These are phyloP conservation scores for Saturnispora sanitii DNA, from an alignment of 805 yeast species.

Conservation along the genomic window DNA sequence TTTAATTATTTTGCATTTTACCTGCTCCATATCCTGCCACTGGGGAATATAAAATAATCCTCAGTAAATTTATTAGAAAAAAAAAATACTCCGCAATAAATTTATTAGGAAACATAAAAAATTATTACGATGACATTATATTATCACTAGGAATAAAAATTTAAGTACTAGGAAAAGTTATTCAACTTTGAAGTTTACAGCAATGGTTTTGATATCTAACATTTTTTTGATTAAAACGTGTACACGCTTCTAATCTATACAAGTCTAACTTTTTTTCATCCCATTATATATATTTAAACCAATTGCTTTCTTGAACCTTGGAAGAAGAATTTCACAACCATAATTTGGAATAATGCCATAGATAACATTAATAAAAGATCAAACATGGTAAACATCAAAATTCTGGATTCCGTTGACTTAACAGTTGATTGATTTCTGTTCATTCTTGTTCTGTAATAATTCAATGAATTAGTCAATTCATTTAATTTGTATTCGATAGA, in stretches of 20 bases:
- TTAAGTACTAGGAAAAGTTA: too few relatives aligned
- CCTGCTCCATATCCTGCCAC: too few relatives aligned
- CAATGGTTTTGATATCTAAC: too few relatives aligned
- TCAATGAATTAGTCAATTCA: constrained; percentile 48
- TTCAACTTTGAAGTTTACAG: too few relatives aligned
- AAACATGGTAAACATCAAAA: constrained; percentile 54
- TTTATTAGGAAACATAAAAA: background rate
- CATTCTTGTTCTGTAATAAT: constrained; percentile 83
- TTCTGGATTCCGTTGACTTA: constrained; percentile 51
- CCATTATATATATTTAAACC: constrained; percentile 29
- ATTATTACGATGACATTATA: too few relatives aligned
- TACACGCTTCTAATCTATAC: background rate
- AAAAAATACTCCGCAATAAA: background rate
- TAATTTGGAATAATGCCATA: constrained; percentile 61
- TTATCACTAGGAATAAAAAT: too few relatives aligned
- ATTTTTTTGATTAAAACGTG: too few relatives aligned
- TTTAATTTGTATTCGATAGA: constrained; percentile 52
- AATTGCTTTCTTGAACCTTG: constrained; percentile 60
- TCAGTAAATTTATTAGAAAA: background rate
- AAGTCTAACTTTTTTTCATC: background rate
- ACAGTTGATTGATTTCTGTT: constrained; percentile 83
- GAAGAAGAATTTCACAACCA: constrained; percentile 61
- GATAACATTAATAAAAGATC: constrained; percentile 56
- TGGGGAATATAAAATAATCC: too few relatives aligned
- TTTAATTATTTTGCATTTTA: too few relatives aligned